These are phyloP conservation scores for Clitopilus hobsonii DNA, from an alignment of 768 basidiomycete genomes.

Conservation along the genomic window DNA sequence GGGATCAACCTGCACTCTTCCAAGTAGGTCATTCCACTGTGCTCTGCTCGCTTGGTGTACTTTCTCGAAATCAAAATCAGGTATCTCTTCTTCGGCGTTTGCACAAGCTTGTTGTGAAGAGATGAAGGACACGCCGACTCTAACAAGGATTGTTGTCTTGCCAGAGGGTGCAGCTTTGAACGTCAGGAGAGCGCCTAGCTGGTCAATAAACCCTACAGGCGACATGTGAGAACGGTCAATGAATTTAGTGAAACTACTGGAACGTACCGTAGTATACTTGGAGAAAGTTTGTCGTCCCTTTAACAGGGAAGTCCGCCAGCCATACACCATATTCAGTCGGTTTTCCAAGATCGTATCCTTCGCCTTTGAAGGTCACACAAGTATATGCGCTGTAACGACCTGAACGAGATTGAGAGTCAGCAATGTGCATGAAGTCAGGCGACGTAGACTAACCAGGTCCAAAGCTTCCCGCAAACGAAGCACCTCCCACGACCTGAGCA, in stretches of 20 bases:
- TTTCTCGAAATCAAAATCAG: slow-evolving; percentile 48
- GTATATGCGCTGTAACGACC: slow-evolving; percentile 54
- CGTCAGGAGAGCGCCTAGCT: slow-evolving; percentile 49
- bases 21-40: slow-evolving; percentile 55
- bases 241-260: background rate
- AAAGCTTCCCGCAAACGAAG: slow-evolving; percentile 50
- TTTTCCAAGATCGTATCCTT: slow-evolving; percentile 37
- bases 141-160: slow-evolving; percentile 40
- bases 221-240: background rate
- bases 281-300: slow-evolving; percentile 36
- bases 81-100: slow-evolving; percentile 59
- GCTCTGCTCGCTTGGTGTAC: slow-evolving; percentile 37
- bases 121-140: slow-evolving; percentile 64
- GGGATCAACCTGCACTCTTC: slow-evolving; percentile 49
- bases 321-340: slow-evolving; percentile 56
- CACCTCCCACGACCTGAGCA: slow-evolving; percentile 45
- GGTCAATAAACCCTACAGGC: slow-evolving; percentile 38
- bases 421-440: background rate
- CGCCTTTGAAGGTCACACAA: slow-evolving; percentile 57
- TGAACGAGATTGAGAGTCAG: slow-evolving; percentile 5
- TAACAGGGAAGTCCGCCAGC: slow-evolving; percentile 43
- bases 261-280: slow-evolving; percentile 46
- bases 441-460: slow-evolving; percentile 34
- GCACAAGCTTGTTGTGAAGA: slow-evolving; percentile 55
- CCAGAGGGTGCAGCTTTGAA: slow-evolving; percentile 37